A percentile compares a stretch with the other conserved stretches of the same genome.
Evolutionary conservation across 768 basidiomycete species (phyloP).

Genomic region (Xerocomus spinulosus): DNA sequence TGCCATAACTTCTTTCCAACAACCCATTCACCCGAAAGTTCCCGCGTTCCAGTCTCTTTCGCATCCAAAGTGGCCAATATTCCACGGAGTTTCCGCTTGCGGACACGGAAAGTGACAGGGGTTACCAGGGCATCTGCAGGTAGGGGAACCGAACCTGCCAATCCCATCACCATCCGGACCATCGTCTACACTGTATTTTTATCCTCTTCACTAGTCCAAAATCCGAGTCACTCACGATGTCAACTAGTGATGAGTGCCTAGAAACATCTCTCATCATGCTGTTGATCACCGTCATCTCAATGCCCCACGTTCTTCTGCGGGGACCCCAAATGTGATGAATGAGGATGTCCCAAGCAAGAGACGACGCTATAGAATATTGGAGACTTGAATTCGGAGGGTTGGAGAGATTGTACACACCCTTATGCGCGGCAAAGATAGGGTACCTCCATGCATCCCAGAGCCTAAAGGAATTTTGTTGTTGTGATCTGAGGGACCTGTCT

Average conservation of each 20-base stretch:
- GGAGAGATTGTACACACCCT: constrained; percentile 42
- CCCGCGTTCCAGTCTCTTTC: constrained; percentile 69
- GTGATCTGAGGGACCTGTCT: constrained; percentile 59
- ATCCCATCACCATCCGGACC: constrained; percentile 63
- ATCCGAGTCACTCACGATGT: constrained; percentile 55
- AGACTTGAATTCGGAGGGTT: not conserved
- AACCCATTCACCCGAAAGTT: constrained; percentile 94
- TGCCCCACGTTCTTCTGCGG: constrained; percentile 85
- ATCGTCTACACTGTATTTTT: constrained; percentile 33
- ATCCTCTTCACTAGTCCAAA: not conserved
- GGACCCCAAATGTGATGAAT: constrained; percentile 84
- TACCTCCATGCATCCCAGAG: constrained; percentile 74
- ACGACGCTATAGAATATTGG: constrained; percentile 18
- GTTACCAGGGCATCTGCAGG: constrained; percentile 93
- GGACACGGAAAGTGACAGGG: constrained; percentile 87
- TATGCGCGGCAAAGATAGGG: constrained; percentile 57
- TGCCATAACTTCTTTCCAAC: constrained; percentile 92
- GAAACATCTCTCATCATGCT: constrained; percentile 81
- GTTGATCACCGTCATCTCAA: constrained; percentile 89
- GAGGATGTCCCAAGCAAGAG: constrained; percentile 62
- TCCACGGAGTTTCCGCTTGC: constrained; percentile 66
- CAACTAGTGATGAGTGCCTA: constrained; percentile 75
- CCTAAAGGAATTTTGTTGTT: constrained; percentile 50
- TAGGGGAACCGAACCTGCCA: constrained; percentile 78
- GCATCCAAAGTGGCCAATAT: constrained; percentile 74